These are phyloP conservation scores for Macrophomina phaseolina DNA, from an alignment of 2,329 filamentous ascomycete species.

Conservation along the genomic window DNA sequence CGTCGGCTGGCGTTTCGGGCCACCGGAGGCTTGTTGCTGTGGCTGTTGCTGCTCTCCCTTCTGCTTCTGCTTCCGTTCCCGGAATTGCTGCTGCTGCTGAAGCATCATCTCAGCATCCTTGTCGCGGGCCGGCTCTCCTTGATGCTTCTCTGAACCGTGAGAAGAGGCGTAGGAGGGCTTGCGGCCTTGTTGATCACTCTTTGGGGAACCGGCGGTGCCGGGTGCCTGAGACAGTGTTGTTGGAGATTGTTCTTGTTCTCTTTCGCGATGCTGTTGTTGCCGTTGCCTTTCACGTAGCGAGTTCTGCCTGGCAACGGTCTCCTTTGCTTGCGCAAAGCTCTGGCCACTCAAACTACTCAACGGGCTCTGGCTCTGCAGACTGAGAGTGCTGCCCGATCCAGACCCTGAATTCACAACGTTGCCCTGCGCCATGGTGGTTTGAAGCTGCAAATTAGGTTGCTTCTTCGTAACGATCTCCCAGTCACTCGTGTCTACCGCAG, in stretches of 20 bases:
- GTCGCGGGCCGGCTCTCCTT: conserved; percentile 1
- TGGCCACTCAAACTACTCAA: conserved; percentile 20
- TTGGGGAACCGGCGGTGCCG: not conserved
- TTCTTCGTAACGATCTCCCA: conserved; percentile 16
- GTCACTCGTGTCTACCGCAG: not conserved
- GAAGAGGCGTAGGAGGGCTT: conserved; percentile 17
- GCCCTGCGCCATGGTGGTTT: conserved; percentile 1
- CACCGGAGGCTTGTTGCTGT: not conserved
- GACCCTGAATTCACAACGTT: not conserved
- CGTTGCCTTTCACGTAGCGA: conserved; percentile 3
- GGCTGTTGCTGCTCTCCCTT: not conserved
- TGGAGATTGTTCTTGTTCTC: not conserved
- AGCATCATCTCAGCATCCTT: conserved; percentile 23
- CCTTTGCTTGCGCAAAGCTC: conserved; percentile 23
- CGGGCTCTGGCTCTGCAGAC: conserved; percentile 25
- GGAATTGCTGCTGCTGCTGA: conserved; percentile 21
- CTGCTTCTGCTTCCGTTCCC: conserved; percentile 21
- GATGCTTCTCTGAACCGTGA: not conserved
- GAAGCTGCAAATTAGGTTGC: conserved; percentile 4
- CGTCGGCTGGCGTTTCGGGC: conserved; percentile 19
- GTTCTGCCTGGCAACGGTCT: conserved; percentile 17
- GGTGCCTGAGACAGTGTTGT: not conserved
- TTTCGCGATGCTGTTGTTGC: conserved; percentile 8
- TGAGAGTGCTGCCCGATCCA: conserved; percentile 1
- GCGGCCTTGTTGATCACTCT: conserved; percentile 1